Evolutionary conservation across 805 yeast species (phyloP).

Genomic region (Candida gorgasii): DNA sequence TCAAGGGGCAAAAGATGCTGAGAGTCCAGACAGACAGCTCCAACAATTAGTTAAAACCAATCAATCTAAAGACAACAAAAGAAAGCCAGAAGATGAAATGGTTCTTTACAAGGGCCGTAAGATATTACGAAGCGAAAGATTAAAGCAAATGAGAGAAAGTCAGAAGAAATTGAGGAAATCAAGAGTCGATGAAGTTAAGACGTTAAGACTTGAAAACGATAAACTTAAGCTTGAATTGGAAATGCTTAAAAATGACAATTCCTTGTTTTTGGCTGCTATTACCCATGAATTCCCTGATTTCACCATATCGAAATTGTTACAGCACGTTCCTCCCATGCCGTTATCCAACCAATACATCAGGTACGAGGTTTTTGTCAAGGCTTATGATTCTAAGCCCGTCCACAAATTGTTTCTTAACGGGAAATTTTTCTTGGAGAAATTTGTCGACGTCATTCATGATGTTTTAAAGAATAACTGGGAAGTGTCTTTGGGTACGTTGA

Average conservation of each 20-base stretch:
- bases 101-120: constrained; percentile 11
- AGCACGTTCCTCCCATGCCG: constrained; percentile 5
- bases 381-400: constrained; percentile 1
- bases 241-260: constrained; percentile 1
- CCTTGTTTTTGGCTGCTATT: constrained; percentile 2
- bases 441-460: background rate
- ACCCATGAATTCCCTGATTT: constrained; percentile 5
- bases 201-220: constrained; percentile 5
- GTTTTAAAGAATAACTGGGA: constrained; percentile 4
- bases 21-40: too few species aligned
- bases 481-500: background rate
- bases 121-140: constrained; percentile 8
- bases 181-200: constrained; percentile 2
- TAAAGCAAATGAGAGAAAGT: constrained; percentile 13
- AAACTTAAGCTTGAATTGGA: constrained; percentile 3
- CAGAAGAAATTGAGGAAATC: constrained; percentile 8
- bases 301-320: constrained; percentile 7
- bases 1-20: too few species aligned
- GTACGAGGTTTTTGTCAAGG: constrained; percentile 3
- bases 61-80: background rate
- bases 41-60: too few species aligned
- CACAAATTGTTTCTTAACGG: background rate
- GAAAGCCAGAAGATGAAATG: constrained; percentile 4
- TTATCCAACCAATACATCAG: background rate
- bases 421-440: constrained; percentile 1